Evolutionary conservation across 2,329 filamentous ascomycete genomes (phyloP).

Genomic region (Volutella citrinella): DNA sequence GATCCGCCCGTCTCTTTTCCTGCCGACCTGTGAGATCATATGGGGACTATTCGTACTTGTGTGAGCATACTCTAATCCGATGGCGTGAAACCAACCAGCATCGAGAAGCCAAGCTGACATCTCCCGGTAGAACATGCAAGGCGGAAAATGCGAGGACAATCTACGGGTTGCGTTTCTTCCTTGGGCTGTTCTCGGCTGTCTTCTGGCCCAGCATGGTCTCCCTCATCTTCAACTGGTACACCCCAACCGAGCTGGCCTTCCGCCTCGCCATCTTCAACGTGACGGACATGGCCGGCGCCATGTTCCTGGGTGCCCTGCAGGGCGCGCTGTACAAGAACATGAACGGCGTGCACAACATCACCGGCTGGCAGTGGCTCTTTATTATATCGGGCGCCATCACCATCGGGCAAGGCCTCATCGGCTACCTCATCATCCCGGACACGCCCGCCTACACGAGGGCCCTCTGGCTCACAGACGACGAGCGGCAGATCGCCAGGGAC

Average conservation of each 20-base stretch:
- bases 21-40: constrained; percentile 36
- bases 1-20: constrained; percentile 37
- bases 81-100: background rate
- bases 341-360: constrained; percentile 37
- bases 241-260: constrained; percentile 36
- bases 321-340: constrained; percentile 40
- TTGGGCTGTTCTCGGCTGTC: constrained; percentile 37
- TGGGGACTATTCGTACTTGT: constrained; percentile 28
- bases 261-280: constrained; percentile 43
- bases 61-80: constrained; percentile 8
- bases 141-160: constrained; percentile 35
- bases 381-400: constrained; percentile 43
- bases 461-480: constrained; percentile 26
- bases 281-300: constrained; percentile 40
- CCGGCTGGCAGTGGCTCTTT: constrained; percentile 46
- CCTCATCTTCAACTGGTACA: constrained; percentile 44
- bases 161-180: constrained; percentile 41
- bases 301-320: constrained; percentile 44
- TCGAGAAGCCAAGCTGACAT: no score
- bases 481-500: constrained; percentile 23
- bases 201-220: constrained; percentile 37
- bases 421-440: constrained; percentile 37
- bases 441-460: constrained; percentile 28
- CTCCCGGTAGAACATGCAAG: constrained; percentile 20
- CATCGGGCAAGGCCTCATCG: constrained; percentile 37